phyloP scores from a whole-genome alignment of 2,329 filamentous ascomycete genomes.

The Pleochaeta shiraiana region DNA sequence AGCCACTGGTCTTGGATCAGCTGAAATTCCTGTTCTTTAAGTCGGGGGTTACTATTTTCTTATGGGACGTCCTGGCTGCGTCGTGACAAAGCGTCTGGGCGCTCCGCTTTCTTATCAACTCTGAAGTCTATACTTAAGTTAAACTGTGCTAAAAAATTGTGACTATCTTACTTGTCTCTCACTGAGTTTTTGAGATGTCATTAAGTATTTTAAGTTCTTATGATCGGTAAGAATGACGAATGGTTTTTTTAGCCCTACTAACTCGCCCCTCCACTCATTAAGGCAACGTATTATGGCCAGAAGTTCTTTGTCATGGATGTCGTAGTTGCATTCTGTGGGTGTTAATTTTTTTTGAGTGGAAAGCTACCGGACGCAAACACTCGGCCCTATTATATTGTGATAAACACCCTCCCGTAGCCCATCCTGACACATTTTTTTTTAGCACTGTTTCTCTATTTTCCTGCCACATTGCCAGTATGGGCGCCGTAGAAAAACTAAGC shows the following conservation, averaged over 20 bases:
- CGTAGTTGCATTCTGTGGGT: not conserved
- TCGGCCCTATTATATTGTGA: not conserved
- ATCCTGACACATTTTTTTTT: not conserved
- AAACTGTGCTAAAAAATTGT: not conserved
- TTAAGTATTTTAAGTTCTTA: not conserved
- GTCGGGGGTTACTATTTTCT: not conserved
- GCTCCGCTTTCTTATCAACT: not conserved
- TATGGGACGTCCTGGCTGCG: not conserved
- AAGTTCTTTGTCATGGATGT: not conserved
- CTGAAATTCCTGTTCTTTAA: not conserved
- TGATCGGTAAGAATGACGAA: not conserved
- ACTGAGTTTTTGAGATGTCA: not conserved
- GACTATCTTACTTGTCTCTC: not conserved
- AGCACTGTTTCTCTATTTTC: not conserved
- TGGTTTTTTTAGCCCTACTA: not conserved
- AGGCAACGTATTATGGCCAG: not conserved
- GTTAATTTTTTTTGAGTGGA: not conserved
- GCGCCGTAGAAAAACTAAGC: not conserved
- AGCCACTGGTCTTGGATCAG: not conserved
- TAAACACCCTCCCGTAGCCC: not conserved
- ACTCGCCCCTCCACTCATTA: not conserved
- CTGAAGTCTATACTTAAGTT: not conserved
- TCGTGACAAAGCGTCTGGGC: not conserved
- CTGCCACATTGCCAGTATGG: not conserved
- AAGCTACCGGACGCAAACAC: not conserved